Evolutionary conservation across 1,139 yeast species (phyloP).

Genomic region (Yamadazyma dendronema): DNA sequence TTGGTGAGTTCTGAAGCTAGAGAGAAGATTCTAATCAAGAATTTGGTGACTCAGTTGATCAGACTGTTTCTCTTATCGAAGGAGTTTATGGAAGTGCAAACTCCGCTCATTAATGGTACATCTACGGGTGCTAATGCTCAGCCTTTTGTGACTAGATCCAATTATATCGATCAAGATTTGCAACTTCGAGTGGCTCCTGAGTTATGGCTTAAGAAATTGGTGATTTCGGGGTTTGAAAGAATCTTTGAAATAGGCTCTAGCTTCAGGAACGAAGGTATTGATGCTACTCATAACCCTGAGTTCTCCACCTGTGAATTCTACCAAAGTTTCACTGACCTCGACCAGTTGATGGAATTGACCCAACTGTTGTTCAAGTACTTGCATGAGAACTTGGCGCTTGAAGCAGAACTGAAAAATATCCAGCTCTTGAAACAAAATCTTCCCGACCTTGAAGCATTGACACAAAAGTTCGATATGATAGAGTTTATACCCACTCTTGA

Average conservation of each 20-base stretch:
- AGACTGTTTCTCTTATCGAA: constrained; percentile 53
- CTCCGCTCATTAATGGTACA: constrained; percentile 72
- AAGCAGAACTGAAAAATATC: constrained; percentile 8
- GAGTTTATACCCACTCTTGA: constrained; percentile 65
- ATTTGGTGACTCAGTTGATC: constrained; percentile 51
- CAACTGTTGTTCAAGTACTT: constrained; percentile 53
- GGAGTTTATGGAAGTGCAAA: constrained; percentile 80
- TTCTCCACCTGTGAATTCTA: constrained; percentile 97
- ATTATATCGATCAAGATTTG: constrained; percentile 31
- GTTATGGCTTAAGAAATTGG: constrained; percentile 80
- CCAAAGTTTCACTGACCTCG: constrained; percentile 91
- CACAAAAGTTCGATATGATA: constrained; percentile 30
- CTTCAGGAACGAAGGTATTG: constrained; percentile 95
- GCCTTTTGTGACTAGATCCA: constrained; percentile 64
- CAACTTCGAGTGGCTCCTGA: constrained; percentile 91
- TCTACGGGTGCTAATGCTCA: constrained; percentile 90
- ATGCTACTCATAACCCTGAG: constrained; percentile 97
- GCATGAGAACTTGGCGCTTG: constrained; percentile 18
- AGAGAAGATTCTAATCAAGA: constrained; percentile 52
- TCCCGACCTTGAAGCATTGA: constrained; percentile 18
- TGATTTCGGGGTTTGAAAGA: constrained; percentile 80
- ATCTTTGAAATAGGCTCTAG: constrained; percentile 84
- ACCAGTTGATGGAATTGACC: constrained; percentile 69
- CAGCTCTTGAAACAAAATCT: constrained; percentile 15
- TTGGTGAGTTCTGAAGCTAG: constrained; percentile 50